These are phyloP conservation scores for Fusarium abutilonis DNA, from an alignment of 2,329 filamentous ascomycete genomes.

Conservation along the genomic window DNA sequence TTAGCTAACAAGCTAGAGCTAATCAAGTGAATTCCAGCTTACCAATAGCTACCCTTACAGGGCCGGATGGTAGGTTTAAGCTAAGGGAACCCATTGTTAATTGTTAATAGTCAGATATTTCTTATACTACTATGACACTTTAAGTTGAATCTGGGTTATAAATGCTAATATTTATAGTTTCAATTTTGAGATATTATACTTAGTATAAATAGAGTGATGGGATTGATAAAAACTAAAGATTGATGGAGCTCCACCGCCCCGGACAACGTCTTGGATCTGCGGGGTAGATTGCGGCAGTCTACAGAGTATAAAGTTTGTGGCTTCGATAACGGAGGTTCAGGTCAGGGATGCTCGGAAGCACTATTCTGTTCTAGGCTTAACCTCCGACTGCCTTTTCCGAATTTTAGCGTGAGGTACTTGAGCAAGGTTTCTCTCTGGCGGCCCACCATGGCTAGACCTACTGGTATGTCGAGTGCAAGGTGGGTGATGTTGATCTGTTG, in stretches of 20 bases:
- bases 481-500: too few species aligned
- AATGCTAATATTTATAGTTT: not conserved
- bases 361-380: not conserved
- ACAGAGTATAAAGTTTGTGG: too few species aligned
- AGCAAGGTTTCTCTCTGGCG: too few species aligned
- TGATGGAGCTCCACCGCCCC: not conserved
- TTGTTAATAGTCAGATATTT: too few species aligned
- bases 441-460: too few species aligned
- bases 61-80: not conserved
- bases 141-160: not conserved
- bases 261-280: not conserved
- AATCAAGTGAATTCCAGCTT: not conserved
- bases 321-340: not conserved
- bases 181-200: not conserved
- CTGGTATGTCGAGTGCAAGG: too few species aligned
- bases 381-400: not conserved
- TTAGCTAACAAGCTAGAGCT: not conserved
- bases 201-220: not conserved
- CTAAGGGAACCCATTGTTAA: not conserved
- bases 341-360: not conserved
- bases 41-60: not conserved
- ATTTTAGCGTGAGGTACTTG: too few species aligned
- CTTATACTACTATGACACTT: not conserved
- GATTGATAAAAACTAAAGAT: not conserved
- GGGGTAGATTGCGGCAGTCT: not conserved